These are phyloP conservation scores for Cutaneotrichosporon sp. DNA, from an alignment of 1,284 basidiomycete species.

Conservation along the genomic window DNA sequence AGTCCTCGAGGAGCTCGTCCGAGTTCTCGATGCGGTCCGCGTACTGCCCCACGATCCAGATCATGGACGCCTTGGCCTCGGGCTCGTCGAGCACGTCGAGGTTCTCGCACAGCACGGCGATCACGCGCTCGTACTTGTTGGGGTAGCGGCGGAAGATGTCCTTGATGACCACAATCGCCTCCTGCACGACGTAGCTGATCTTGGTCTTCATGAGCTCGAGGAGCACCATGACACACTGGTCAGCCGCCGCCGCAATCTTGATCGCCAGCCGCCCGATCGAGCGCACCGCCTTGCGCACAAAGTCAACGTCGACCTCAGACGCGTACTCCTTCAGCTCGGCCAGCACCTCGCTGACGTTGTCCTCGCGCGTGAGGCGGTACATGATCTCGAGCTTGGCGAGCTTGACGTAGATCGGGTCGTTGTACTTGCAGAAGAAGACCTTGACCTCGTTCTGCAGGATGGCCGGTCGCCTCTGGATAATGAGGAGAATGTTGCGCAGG, in stretches of 20 bases:
- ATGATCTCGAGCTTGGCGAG: slow-evolving; percentile 98
- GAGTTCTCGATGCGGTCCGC: slow-evolving; percentile 96
- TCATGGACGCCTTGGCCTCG: slow-evolving; percentile 94
- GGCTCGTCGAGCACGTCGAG: slow-evolving; percentile 97
- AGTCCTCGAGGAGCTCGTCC: slow-evolving; percentile 84
- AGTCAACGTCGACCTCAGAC: slow-evolving; percentile 97
- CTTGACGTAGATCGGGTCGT: slow-evolving; percentile 97
- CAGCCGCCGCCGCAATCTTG: slow-evolving; percentile 89
- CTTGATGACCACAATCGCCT: slow-evolving; percentile 99
- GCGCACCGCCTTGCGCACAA: slow-evolving; percentile 90
- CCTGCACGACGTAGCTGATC: slow-evolving; percentile 96
- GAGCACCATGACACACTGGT: slow-evolving; percentile 91
- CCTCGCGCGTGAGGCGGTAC: slow-evolving; percentile 88
- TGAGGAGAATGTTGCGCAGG: slow-evolving; percentile 91
- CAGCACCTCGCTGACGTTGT: slow-evolving; percentile 89
- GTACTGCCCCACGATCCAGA: slow-evolving; percentile 99
- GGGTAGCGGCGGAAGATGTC: slow-evolving; percentile 99
- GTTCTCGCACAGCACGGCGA: slow-evolving; percentile 90
- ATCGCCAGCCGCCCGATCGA: slow-evolving; percentile 96
- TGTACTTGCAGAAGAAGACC: slow-evolving; percentile 99
- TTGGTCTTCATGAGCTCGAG: slow-evolving; percentile 88
- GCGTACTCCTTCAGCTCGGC: slow-evolving; percentile 98
- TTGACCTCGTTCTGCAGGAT: slow-evolving; percentile 93
- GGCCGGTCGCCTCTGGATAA: slow-evolving; percentile 88
- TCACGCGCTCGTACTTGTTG: slow-evolving; percentile 95